Conservation (phyloP, 2,329 filamentous ascomycete genomes). For the Eutypa lata region DNA sequence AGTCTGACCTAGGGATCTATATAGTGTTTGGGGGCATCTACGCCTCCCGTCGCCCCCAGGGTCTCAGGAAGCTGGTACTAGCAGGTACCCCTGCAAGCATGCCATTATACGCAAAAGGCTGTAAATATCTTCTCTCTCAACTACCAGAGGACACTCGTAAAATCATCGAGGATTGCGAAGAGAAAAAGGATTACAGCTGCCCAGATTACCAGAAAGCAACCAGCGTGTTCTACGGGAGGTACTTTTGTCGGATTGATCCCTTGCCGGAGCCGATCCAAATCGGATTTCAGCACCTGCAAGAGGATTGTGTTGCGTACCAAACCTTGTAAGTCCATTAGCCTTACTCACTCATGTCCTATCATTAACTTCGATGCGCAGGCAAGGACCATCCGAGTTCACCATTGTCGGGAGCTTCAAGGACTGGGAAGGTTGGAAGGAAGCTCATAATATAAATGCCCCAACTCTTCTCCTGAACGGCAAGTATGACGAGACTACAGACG, state of each 20-base stretch:
- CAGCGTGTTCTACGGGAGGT: not conserved
- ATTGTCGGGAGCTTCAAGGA: constrained; percentile 8
- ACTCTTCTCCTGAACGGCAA: constrained; percentile 5
- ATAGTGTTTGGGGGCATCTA: not conserved
- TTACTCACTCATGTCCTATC: not conserved
- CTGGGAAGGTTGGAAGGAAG: constrained; percentile 7
- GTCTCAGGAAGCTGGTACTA: not conserved
- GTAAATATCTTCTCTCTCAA: not conserved
- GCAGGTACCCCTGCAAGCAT: not conserved
- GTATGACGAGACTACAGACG: constrained; percentile 9
- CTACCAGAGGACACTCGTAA: not conserved
- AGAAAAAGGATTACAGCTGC: too few relatives aligned
- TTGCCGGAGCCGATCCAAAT: not conserved
- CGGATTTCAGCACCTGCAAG: not conserved
- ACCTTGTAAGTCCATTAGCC: not conserved
- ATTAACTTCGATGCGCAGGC: constrained; percentile 2
- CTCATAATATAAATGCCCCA: constrained; percentile 4
- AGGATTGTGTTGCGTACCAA: not conserved
- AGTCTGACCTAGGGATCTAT: too few relatives aligned
- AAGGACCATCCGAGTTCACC: constrained; percentile 7
- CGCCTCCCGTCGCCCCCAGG: not conserved
- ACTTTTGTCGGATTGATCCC: not conserved
- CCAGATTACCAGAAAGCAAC: not conserved
- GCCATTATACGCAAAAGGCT: not conserved
- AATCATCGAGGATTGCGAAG: not conserved